phyloP scores from a whole-genome alignment of 2,329 filamentous ascomycete genomes.

The Graphiopsis chlorocephala region DNA sequence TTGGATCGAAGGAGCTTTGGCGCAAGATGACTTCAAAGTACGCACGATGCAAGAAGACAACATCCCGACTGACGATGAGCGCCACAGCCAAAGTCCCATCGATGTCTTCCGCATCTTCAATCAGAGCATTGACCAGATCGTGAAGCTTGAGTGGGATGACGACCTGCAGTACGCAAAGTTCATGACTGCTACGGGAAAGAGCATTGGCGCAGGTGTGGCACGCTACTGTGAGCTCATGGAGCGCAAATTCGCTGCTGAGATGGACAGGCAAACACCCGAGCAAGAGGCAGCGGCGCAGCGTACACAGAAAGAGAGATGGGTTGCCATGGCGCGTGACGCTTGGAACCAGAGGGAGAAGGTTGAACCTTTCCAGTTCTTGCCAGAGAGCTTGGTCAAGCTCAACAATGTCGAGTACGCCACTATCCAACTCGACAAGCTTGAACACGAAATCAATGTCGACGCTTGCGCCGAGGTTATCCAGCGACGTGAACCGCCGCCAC shows the following conservation, averaged over 20 bases:
- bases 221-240: conserved; percentile 90
- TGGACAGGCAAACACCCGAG: conserved; percentile 86
- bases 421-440: conserved; percentile 84
- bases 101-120: conserved; percentile 94
- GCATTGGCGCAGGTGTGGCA: conserved; percentile 76
- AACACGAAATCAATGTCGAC: conserved; percentile 87
- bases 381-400: conserved; percentile 93
- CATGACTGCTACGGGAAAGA: conserved; percentile 88
- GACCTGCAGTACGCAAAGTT: conserved; percentile 93
- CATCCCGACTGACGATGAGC: conserved; percentile 70
- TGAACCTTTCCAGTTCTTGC: conserved; percentile 94
- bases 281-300: conserved; percentile 76
- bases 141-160: conserved; percentile 85
- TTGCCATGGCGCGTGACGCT: conserved; percentile 89
- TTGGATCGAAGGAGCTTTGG: conserved; percentile 87
- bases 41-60: conserved; percentile 52
- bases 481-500: conserved; percentile 69
- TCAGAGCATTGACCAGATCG: conserved; percentile 83
- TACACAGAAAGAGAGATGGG: conserved; percentile 85
- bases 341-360: conserved; percentile 90
- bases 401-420: conserved; percentile 98
- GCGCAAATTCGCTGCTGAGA: conserved; percentile 79
- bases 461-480: conserved; percentile 80
- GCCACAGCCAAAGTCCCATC: conserved; percentile 89
- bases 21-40: conserved; percentile 82